Conservation (phyloP, 2,329 filamentous ascomycete genomes). For the Rhexocercosporidium sp. region DNA sequence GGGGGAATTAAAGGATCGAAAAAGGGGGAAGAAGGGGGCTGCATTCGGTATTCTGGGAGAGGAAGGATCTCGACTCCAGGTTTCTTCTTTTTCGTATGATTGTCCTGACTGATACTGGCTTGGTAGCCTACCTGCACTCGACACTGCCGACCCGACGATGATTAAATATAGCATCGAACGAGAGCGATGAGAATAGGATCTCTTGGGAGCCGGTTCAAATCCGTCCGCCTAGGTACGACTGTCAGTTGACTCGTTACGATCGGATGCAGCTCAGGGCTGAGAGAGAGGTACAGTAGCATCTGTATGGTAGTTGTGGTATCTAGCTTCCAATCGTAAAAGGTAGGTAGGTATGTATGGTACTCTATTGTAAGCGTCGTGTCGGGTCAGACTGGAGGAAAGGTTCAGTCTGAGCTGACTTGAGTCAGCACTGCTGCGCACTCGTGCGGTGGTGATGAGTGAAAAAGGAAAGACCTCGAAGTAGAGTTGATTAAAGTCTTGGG, state of each 20-base stretch:
- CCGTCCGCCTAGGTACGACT: not conserved
- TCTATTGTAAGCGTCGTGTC: slow-evolving; percentile 18
- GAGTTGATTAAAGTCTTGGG: not conserved
- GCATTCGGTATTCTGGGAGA: not conserved
- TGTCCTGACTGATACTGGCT: not conserved
- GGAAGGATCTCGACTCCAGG: too few species aligned
- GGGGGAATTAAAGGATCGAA: slow-evolving; percentile 21
- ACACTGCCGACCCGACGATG: slow-evolving; percentile 1
- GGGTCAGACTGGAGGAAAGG: slow-evolving; percentile 10
- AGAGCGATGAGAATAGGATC: not conserved
- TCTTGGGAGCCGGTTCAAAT: not conserved
- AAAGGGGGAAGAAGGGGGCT: slow-evolving; percentile 2
- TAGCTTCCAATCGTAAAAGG: too few species aligned
- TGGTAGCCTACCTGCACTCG: too few species aligned
- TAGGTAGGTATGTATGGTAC: not conserved
- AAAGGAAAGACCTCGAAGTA: not conserved
- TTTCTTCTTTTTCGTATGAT: not conserved
- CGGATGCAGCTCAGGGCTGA: not conserved
- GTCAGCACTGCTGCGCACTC: slow-evolving; percentile 10
- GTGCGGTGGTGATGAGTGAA: not conserved
- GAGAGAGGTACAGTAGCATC: not conserved
- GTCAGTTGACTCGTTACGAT: not conserved
- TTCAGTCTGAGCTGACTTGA: slow-evolving; percentile 17
- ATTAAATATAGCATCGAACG: slow-evolving; percentile 6
- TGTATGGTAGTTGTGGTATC: too few species aligned